Evolutionary conservation across 306 rosid species (phyloP).

Genomic region (Vachellia collinsii): DNA sequence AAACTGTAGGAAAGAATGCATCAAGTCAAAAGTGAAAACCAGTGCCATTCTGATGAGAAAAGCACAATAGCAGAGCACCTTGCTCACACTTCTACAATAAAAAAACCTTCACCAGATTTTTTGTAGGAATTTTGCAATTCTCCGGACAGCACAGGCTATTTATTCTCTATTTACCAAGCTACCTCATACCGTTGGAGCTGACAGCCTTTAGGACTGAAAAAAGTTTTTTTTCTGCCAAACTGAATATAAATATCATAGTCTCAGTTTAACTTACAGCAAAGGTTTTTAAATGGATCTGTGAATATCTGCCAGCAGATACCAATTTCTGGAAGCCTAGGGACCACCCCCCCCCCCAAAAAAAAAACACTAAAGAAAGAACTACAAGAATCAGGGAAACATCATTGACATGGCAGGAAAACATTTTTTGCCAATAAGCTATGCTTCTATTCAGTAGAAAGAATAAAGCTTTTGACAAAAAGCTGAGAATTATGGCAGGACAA

Average conservation of each 20-base stretch:
- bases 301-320: background rate
- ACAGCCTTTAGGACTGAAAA: background rate
- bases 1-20: background rate
- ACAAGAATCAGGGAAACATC: background rate
- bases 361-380: background rate
- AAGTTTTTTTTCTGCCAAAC: background rate
- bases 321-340: background rate
- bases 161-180: slow-evolving; percentile 21
- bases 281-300: background rate
- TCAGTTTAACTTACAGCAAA: background rate
- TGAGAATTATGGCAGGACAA: slow-evolving; percentile 41
- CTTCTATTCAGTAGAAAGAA: slow-evolving; percentile 12
- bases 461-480: slow-evolving; percentile 22
- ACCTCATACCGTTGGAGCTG: slow-evolving; percentile 21
- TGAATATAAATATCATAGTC: background rate
- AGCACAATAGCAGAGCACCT: slow-evolving; percentile 5
- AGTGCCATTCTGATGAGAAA: background rate
- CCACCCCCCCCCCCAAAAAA: background rate
- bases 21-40: background rate
- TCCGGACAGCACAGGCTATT: slow-evolving; percentile 4
- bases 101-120: slow-evolving; percentile 8
- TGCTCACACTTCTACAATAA: slow-evolving; percentile 21
- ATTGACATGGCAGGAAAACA: background rate
- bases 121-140: background rate
- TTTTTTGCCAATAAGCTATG: background rate